Conservation (phyloP, 2,329 filamentous ascomycete species). For the Scorias spongiosa region DNA sequence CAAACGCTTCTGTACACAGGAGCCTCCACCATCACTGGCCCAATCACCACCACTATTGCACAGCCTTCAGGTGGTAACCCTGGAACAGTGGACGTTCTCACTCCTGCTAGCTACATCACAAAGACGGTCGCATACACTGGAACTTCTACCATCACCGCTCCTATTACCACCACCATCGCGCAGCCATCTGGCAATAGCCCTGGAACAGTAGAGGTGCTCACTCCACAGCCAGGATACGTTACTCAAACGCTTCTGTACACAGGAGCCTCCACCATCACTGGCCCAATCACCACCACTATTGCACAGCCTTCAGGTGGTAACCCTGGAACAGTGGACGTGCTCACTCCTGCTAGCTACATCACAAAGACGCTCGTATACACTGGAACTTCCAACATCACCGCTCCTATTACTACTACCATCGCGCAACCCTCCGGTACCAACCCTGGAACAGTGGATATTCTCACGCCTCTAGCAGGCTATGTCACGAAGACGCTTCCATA, state of each 20-base stretch:
- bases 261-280: neutral
- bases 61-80: neutral
- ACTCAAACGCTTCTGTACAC: constrained; percentile 3
- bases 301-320: neutral
- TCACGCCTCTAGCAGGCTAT: neutral
- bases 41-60: neutral
- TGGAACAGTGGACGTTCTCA: neutral
- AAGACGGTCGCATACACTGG: neutral
- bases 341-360: neutral
- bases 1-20: constrained; percentile 2
- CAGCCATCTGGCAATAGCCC: constrained; percentile 1
- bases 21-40: neutral
- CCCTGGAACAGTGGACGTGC: neutral
- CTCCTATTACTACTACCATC: neutral
- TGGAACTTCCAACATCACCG: neutral
- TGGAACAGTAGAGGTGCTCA: constrained; percentile 3
- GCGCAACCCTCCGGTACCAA: neutral
- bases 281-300: neutral
- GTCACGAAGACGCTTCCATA: neutral
- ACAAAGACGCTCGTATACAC: neutral
- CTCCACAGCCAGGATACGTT: neutral
- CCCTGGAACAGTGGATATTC: neutral
- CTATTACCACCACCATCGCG: constrained; percentile 1
- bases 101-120: neutral
- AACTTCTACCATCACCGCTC: neutral